Percentiles rank a stretch among this genome's conserved stretches.
Evolutionary conservation across 345 rosid species (phyloP).

Genomic region (Populus simonii): DNA sequence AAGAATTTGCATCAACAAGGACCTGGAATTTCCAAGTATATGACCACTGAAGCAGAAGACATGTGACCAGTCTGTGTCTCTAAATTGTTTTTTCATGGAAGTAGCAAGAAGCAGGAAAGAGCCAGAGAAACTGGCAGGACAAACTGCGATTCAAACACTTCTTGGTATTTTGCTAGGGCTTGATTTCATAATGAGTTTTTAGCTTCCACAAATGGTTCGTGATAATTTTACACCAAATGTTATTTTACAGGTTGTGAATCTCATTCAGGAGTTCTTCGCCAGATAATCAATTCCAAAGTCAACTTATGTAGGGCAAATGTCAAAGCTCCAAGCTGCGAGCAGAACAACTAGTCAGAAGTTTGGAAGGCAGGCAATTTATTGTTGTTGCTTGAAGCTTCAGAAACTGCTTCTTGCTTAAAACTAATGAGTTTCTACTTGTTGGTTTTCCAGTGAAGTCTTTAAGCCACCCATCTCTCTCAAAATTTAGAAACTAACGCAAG

Average conservation of each 20-base stretch:
- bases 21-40: slow-evolving; percentile 7
- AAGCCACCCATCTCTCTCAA: neutral
- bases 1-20: slow-evolving; percentile 20
- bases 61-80: slow-evolving; percentile 12
- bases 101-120: slow-evolving; percentile 19
- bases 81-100: slow-evolving; percentile 19
- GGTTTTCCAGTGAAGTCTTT: slow-evolving; percentile 1
- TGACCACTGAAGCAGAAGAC: neutral
- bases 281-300: slow-evolving; percentile 25
- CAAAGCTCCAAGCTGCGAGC: neutral
- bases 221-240: neutral
- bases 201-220: neutral
- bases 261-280: slow-evolving; percentile 14
- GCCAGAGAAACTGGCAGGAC: slow-evolving; percentile 28
- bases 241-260: slow-evolving; percentile 14
- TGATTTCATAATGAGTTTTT: neutral
- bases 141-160: slow-evolving; percentile 16
- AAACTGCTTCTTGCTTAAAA: neutral
- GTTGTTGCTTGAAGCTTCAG: neutral
- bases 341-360: slow-evolving; percentile 2
- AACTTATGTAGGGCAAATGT: neutral
- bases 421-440: neutral
- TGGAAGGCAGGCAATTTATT: neutral
- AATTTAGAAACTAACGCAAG: neutral
- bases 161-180: slow-evolving; percentile 13